These are phyloP conservation scores for Cnidoscolus chayamansa DNA, from an alignment of 441 rosid species.

Conservation along the genomic window DNA sequence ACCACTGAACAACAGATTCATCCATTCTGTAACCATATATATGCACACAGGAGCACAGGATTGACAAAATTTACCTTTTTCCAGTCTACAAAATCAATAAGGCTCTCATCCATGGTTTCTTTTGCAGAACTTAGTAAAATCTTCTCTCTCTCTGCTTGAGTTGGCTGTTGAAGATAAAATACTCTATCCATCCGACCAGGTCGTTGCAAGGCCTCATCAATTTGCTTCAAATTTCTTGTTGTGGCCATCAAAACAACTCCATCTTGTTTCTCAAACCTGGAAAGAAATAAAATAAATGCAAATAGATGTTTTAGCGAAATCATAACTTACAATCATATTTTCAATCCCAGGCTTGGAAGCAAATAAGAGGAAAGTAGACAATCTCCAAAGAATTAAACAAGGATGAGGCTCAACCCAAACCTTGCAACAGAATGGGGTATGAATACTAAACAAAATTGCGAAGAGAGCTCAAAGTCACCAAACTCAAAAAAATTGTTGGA, in stretches of 20 bases:
- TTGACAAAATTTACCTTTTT: slow-evolving; percentile 52
- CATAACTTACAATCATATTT: background rate
- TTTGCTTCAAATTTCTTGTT: slow-evolving; percentile 81
- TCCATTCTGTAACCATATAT: background rate
- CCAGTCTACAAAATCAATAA: slow-evolving; percentile 84
- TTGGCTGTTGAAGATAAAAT: slow-evolving; percentile 87
- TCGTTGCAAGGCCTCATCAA: slow-evolving; percentile 88
- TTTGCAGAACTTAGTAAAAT: slow-evolving; percentile 72
- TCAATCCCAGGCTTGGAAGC: background rate
- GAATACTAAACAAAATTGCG: background rate
- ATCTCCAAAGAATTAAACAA: background rate
- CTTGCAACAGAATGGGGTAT: too few species aligned
- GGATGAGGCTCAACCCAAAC: background rate
- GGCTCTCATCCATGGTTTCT: slow-evolving; percentile 84
- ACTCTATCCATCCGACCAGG: slow-evolving; percentile 99
- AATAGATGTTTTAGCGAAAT: background rate
- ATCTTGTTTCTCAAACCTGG: slow-evolving; percentile 94
- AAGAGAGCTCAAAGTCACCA: background rate
- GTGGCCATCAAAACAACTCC: slow-evolving; percentile 99
- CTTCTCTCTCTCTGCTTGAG: slow-evolving; percentile 89
- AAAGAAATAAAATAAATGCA: slow-evolving; percentile 7
- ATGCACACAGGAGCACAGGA: background rate
- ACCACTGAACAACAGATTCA: background rate
- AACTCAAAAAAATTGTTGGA: background rate
- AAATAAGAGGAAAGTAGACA: background rate